Evolutionary conservation across 2,329 filamentous ascomycete genomes (phyloP).

Genomic region (Neopestalotiopsis clavispora): DNA sequence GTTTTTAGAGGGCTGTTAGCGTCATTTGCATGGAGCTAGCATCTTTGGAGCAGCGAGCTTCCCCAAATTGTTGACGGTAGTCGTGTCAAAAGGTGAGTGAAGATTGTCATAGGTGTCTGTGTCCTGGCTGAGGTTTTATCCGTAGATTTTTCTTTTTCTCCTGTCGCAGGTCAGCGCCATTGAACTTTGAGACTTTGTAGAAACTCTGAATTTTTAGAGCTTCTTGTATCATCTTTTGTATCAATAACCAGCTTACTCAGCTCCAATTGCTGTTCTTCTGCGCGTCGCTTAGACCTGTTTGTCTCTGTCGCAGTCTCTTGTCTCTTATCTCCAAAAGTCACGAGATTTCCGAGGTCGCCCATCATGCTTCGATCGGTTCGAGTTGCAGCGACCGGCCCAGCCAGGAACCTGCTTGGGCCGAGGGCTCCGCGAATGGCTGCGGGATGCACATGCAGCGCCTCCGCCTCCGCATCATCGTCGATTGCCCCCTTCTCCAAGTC

Average conservation of each 20-base stretch:
- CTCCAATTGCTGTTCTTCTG: not conserved
- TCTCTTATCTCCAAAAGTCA: not conserved
- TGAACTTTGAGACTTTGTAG: not conserved
- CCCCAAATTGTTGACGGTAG: not conserved
- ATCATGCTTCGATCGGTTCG: constrained; percentile 43
- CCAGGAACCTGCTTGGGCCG: constrained; percentile 37
- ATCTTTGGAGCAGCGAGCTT: not conserved
- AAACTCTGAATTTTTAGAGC: not conserved
- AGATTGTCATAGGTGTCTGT: not conserved
- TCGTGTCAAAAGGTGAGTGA: constrained; percentile 3
- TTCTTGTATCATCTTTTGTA: constrained; percentile 3
- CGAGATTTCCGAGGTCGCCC: constrained; percentile 3
- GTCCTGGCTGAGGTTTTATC: constrained; percentile 11
- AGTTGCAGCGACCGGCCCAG: constrained; percentile 36
- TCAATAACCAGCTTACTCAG: not conserved
- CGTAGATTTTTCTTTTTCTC: not conserved
- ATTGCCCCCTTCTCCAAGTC: constrained; percentile 25
- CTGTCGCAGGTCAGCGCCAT: not conserved
- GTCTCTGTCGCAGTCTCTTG: too few species aligned
- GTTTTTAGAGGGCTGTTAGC: not conserved
- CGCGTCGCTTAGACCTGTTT: not conserved
- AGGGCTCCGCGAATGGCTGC: constrained; percentile 35
- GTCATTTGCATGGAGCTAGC: not conserved
- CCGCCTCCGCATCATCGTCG: constrained; percentile 26
- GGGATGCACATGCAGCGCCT: constrained; percentile 40